Base-by-base conservation (phyloP, 2,329 filamentous ascomycete species). In the Paradendryphiella salina region DNA sequence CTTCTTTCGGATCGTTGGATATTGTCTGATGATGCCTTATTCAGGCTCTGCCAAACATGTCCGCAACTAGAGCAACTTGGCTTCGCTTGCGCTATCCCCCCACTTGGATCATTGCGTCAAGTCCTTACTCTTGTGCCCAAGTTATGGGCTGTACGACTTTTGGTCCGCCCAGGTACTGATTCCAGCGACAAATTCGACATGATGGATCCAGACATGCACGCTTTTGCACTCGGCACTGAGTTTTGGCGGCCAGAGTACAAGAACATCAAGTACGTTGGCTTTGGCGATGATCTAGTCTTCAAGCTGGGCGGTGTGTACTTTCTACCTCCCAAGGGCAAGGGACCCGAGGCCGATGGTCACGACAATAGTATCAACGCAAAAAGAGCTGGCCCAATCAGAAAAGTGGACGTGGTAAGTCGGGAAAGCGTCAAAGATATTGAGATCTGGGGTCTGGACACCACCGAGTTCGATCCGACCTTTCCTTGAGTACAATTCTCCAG, bases 21-120 rank as follows among this genome's bases (percentile, higher is more conserved):
- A 14, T 73, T 85, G 2, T 76, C 77, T 13, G 72, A 76, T 2
- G 65, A 73, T 1, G 73, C 79, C 4, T 69, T 85, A 7, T 76
- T 75, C 26, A 76, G 77, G 6, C 69, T 85, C 5, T 79, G 82
- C 26, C 77, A 79, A 41, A 70, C 70, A 8, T 83, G 82, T 50
- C 82, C 83, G 0, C 77, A 84, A 45, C 71, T 86, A 11, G 82
- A 84, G 53, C 82, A 86, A 59, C 71, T 86, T 1, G 82, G 77
- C 20, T 69, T 85, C 17, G 77, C 80, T 6, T 73, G 80, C 13
- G 72, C 77, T 81, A 81, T 85, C 77, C 83, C 50, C 68, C 81
- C 55, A 73, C 48, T 71, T 14, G 66, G 71, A 11, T 63, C 64
- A 1, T 48, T 76, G 5, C 68, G 69, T 5, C 53, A 66, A 18